A percentile compares a stretch with the other conserved stretches of the same genome.
These are phyloP conservation scores for Eucalyptus albens DNA, from an alignment of 345 rosid species.

Conservation along the genomic window DNA sequence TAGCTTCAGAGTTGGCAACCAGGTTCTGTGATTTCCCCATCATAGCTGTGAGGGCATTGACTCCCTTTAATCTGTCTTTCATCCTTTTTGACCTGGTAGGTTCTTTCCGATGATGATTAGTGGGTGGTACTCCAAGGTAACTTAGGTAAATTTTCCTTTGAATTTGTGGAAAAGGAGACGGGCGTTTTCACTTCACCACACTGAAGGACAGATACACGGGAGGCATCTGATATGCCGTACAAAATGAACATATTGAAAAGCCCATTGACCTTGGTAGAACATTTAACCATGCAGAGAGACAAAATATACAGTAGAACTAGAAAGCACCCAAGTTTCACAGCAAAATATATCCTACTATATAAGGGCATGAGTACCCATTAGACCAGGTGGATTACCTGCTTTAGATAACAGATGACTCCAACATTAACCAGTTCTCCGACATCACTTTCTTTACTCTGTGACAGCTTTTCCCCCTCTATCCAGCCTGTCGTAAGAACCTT, in stretches of 20 bases:
- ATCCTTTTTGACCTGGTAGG: background rate
- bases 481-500: constrained; percentile 90
- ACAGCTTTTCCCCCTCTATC: constrained; percentile 89
- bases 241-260: background rate
- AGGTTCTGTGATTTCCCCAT: background rate
- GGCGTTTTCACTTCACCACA: background rate
- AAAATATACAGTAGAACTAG: background rate
- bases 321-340: background rate
- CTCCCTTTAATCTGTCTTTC: background rate
- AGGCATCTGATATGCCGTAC: background rate
- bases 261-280: background rate
- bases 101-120: background rate
- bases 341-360: background rate
- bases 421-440: constrained; percentile 94
- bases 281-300: background rate
- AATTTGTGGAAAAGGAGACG: background rate
- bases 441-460: constrained; percentile 93
- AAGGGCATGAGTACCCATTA: background rate
- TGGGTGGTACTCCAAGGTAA: background rate
- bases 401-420: constrained; percentile 94
- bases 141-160: background rate
- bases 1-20: background rate
- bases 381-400: constrained; percentile 49
- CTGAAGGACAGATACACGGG: background rate
- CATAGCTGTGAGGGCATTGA: background rate